Conservation (phyloP, 129 eudicot species). For the Ambrosia trifida region DNA sequence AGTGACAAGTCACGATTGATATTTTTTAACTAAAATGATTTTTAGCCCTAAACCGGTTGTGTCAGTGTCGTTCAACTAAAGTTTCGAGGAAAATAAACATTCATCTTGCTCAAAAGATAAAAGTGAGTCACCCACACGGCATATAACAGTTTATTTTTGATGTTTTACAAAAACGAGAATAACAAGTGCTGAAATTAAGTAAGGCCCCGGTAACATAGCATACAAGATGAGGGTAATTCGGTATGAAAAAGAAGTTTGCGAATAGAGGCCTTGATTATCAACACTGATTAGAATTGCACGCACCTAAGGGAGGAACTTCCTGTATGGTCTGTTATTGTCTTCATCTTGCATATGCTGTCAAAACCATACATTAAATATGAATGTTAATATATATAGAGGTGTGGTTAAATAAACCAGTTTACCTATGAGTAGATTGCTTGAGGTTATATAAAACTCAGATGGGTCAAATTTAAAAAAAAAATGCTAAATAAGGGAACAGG, state of each 20-base stretch:
- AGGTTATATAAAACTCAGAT: not conserved
- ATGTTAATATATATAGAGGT: slow-evolving; percentile 2
- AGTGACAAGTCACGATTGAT: too few species aligned
- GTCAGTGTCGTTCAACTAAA: not conserved
- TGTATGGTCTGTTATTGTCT: slow-evolving; percentile 92
- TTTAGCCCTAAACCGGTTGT: not conserved
- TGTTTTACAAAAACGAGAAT: slow-evolving; percentile 9
- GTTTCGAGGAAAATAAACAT: not conserved
- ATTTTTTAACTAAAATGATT: too few species aligned
- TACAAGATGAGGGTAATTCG: not conserved
- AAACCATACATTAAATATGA: slow-evolving; percentile 16
- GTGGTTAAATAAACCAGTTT: not conserved
- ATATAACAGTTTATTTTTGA: not conserved
- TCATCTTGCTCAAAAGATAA: slow-evolving; percentile 1
- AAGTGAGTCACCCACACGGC: not conserved
- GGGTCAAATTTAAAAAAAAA: not conserved
- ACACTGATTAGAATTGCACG: slow-evolving; percentile 30
- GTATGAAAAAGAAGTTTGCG: not conserved
- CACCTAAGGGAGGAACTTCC: slow-evolving; percentile 58
- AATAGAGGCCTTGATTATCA: slow-evolving; percentile 30
- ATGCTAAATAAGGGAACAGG: not conserved
- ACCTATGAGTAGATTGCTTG: not conserved
- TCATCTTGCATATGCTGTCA: slow-evolving; percentile 99
- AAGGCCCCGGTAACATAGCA: not conserved
- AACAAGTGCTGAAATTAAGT: not conserved